Conservation (phyloP, 1,139 yeast genomes). For the Zygosaccharomyces pseudobailii region DNA sequence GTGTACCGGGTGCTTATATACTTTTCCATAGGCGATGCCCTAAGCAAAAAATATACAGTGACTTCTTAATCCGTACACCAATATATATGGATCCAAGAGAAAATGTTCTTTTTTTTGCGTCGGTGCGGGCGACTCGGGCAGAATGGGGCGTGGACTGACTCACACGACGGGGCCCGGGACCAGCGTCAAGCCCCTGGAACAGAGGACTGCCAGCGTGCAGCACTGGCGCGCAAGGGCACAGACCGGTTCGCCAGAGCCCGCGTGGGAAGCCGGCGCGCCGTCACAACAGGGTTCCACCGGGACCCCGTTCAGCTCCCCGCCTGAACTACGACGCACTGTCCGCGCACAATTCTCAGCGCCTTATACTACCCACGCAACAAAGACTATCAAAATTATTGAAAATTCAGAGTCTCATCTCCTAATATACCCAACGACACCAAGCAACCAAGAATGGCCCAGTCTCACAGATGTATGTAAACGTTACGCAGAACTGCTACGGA, state of each 20-base stretch:
- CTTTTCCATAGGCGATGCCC: conserved; percentile 6
- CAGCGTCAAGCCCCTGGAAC: too few species aligned
- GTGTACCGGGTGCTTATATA: conserved; percentile 6
- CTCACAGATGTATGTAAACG: conserved; percentile 85
- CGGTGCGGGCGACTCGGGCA: too few species aligned
- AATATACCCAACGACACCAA: conserved; percentile 15
- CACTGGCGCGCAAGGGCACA: too few species aligned
- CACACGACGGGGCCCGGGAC: too few species aligned
- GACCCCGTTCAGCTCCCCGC: not conserved
- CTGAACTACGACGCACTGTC: too few species aligned
- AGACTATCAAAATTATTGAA: not conserved
- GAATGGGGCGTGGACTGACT: too few species aligned
- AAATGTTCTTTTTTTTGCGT: conserved; percentile 1
- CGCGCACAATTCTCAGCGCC: not conserved
- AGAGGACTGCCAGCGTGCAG: too few species aligned
- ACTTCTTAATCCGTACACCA: not conserved
- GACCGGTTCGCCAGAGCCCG: too few species aligned
- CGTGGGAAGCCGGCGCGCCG: too few species aligned
- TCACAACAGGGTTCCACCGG: too few species aligned
- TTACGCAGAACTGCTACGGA: too few species aligned
- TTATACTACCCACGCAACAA: not conserved
- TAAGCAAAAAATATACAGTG: conserved; percentile 6
- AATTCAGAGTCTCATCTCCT: conserved; percentile 5
- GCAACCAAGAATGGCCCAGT: conserved; percentile 75
- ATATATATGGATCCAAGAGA: too few species aligned